Evolutionary conservation across 108 stramenopile genomes (phyloP).

Genomic region (Nannochloropsis granulata): DNA sequence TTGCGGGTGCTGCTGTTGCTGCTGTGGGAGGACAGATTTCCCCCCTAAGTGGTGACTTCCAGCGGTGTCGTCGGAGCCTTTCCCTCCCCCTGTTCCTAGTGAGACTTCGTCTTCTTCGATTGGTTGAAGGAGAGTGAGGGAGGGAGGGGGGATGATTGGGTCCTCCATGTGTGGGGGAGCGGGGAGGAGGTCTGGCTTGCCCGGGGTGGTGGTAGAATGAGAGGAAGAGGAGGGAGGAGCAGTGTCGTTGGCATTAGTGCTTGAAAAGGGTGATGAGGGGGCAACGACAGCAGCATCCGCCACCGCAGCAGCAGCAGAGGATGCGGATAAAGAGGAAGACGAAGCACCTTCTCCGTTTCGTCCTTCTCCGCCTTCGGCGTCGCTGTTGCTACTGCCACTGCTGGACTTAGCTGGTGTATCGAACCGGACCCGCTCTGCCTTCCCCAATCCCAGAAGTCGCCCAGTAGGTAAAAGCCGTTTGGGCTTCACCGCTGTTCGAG

Average conservation of each 20-base stretch:
- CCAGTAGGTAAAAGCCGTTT: not conserved
- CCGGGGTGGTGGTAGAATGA: not conserved
- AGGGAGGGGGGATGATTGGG: not conserved
- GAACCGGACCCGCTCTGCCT: not conserved
- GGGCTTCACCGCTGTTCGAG: not conserved
- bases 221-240: no score
- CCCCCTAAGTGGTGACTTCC: not conserved
- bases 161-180: not conserved
- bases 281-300: not conserved
- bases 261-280: not conserved
- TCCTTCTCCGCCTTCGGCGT: not conserved
- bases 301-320: not conserved
- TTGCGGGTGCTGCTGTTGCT: not conserved
- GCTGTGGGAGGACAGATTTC: not conserved
- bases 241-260: no score
- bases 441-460: not conserved
- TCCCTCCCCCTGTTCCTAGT: not conserved
- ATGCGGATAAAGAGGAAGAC: not conserved
- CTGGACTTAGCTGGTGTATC: not conserved
- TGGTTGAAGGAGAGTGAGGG: not conserved
- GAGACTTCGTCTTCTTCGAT: not conserved
- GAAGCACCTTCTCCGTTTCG: not conserved
- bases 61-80: not conserved
- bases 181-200: not conserved
- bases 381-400: not conserved